Percentiles rank a stretch among this genome's conserved stretches.
Conservation (phyloP, 768 basidiomycete species). For the Phlebiopsis flavidoalba region DNA sequence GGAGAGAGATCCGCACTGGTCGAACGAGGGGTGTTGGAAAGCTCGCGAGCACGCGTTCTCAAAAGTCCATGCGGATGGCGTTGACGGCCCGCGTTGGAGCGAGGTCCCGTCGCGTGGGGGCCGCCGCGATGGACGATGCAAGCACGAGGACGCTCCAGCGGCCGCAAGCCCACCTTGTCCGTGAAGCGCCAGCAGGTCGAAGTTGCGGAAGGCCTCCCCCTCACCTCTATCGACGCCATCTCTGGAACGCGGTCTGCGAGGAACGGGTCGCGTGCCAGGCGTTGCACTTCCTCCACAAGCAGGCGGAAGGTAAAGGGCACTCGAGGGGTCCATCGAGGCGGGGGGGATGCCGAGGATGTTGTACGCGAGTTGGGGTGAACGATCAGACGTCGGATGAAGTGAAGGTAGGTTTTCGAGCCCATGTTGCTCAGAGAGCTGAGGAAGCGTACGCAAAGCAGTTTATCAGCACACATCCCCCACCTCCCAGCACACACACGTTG, state of each 20-base stretch:
- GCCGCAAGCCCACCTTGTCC: slow-evolving; percentile 74
- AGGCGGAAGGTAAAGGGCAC: slow-evolving; percentile 78
- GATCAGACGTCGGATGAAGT: slow-evolving; percentile 95
- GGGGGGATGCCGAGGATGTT: slow-evolving; percentile 49
- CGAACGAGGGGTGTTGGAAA: slow-evolving; percentile 79
- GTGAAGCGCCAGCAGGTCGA: slow-evolving; percentile 80
- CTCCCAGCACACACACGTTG: neutral
- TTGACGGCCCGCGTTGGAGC: slow-evolving; percentile 47
- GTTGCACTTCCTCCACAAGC: slow-evolving; percentile 82
- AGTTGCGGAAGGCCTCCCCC: slow-evolving; percentile 76
- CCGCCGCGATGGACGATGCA: slow-evolving; percentile 66
- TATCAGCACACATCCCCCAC: neutral
- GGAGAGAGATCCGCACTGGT: slow-evolving; percentile 75
- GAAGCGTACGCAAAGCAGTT: slow-evolving; percentile 5
- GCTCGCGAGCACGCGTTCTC: slow-evolving; percentile 72
- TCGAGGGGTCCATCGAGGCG: slow-evolving; percentile 63
- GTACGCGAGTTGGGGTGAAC: slow-evolving; percentile 78
- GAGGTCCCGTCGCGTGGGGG: slow-evolving; percentile 57
- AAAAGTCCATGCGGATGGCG: slow-evolving; percentile 72
- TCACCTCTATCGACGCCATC: slow-evolving; percentile 88
- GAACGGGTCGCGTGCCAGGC: slow-evolving; percentile 85
- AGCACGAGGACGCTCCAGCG: slow-evolving; percentile 78
- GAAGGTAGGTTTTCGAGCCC: slow-evolving; percentile 95
- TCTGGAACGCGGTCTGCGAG: slow-evolving; percentile 86
- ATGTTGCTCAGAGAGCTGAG: slow-evolving; percentile 92